Evolutionary conservation across 2,329 filamentous ascomycete genomes (phyloP), one percentile per base, ranked within the genome.

Genomic region (Fonsecaea erecta): DNA sequence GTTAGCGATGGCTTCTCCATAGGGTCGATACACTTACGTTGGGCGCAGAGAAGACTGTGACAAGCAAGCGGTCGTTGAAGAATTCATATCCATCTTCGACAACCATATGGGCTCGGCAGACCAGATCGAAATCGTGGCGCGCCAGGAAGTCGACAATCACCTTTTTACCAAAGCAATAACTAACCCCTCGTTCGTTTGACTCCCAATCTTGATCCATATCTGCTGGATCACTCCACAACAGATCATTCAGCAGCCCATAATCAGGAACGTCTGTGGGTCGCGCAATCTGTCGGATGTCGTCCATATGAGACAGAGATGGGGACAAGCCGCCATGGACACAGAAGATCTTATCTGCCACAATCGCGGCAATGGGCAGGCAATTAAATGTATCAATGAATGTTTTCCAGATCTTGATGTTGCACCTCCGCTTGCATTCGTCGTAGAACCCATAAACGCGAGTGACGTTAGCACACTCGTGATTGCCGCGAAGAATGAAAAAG

Each of bases 171-270:
- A 99, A 99, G 76, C 95, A 98, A 77, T 98, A 99, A 76, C 93
- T 97, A 55, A 99, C 95, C 58, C 95, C 95, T 75, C 95, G 84
- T 77, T 99, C 95, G 70, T 98, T 99, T 18, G 93, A 92, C 76
- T 98, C 94, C 95, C 95, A 99, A 73, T 98, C 95, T 71, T 90
- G 89, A 68, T 97, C 93, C 92, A 98, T 97, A 70, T 99, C 95
- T 62, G 94, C 95, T 0, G 95, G 95, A 76, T 99, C 95, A 68
- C 93, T 96, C 95, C 95, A 99, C 18, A 99, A 83, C 30, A 99
- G 83, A 75, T 99, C 95, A 76, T 98, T 98, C 63, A 99, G 83
- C 60, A 99, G 81, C 12, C 95, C 95, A 76, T 97, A 98, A 75
- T 99, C 95, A 6, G 95, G 95, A 21, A 99, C 95, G 75, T 99